Percentiles rank a stretch among this genome's conserved stretches.
These are phyloP conservation scores for Amphibolis antarctica DNA, from an alignment of 106 monocot species.

Conservation along the genomic window DNA sequence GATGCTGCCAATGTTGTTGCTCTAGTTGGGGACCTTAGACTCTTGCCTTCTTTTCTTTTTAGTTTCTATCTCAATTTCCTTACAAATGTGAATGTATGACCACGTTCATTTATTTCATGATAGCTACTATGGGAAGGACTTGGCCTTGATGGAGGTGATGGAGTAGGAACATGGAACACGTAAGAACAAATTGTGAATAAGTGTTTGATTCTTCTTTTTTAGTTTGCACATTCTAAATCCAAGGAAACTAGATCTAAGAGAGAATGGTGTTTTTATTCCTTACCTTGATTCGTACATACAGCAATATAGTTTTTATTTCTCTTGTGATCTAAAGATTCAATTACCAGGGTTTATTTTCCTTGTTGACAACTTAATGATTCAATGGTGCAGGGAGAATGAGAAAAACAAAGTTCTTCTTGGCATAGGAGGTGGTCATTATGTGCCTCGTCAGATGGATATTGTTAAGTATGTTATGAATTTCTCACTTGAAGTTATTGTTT, in stretches of 20 bases:
- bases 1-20: constrained; percentile 96
- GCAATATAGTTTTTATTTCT: not conserved
- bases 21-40: constrained; percentile 27
- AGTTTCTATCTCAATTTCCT: not conserved
- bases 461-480: constrained; percentile 40
- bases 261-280: not conserved
- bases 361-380: not conserved
- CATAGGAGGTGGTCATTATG: constrained; percentile 95
- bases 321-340: too few relatives aligned
- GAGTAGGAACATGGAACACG: constrained; percentile 75
- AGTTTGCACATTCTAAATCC: not conserved
- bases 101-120: constrained; percentile 15
- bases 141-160: constrained; percentile 57
- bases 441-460: constrained; percentile 92
- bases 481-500: too few relatives aligned
- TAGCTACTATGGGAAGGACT: constrained; percentile 91
- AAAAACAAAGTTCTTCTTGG: constrained; percentile 76
- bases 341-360: not conserved
- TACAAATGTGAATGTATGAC: not conserved
- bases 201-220: not conserved
- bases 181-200: constrained; percentile 3
- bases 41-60: constrained; percentile 2
- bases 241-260: too few relatives aligned
- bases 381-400: constrained; percentile 32
- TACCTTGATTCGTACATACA: not conserved